Base-by-base conservation (phyloP, 306 rosid species). In the Gleditsia sinensis region DNA sequence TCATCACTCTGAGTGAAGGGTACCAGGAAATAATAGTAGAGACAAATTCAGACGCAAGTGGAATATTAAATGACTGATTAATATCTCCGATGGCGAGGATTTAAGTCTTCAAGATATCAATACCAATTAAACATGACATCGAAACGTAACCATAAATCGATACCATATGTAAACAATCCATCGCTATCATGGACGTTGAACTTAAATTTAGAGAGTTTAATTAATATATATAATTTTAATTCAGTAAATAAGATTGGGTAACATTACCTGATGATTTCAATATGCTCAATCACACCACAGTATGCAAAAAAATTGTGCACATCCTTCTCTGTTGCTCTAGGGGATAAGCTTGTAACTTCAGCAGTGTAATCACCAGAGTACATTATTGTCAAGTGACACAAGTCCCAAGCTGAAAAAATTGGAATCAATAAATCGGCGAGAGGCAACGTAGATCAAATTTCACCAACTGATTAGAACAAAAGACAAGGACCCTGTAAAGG, bases 341-440 rank as follows among this genome's bases (percentile, higher is more conserved):
- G 86, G 37, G 98, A 91, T 70, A 91, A 81, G 86, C 82, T 80
- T 39, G 96, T 87, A 64, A 90, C 87, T 84, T 87, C 93, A 75
- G 89, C 96, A 58, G 90, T 83, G 85, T 88, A 94, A 59, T 91
- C 90, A 74, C 82, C 88, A 8, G 75, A 65, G 79, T 84, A 79
- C 99, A 94, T 94, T 48, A 56, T 80, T 67, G 58, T 17, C 40
- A 53, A 73, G 69, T 32, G 74, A 55, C 74, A 14, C 20, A 61
- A 71, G 50, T 43, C 82, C 59, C 80, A 74, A 69, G 71, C 48
- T 20, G 58, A 50, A 21, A 20, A 20, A 19, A n/a, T 50, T 55
- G 61, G 69, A 78, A 59, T 72, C 78, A 62, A 11, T 20, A 69
- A 66, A 75, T 76, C 96, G 72, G 81, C 53, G 67, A 76, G 76